Evolutionary conservation across 2,329 filamentous ascomycete species (phyloP), one percentile per base, ranked within the genome.

Genomic region (Zalaria obscura): DNA sequence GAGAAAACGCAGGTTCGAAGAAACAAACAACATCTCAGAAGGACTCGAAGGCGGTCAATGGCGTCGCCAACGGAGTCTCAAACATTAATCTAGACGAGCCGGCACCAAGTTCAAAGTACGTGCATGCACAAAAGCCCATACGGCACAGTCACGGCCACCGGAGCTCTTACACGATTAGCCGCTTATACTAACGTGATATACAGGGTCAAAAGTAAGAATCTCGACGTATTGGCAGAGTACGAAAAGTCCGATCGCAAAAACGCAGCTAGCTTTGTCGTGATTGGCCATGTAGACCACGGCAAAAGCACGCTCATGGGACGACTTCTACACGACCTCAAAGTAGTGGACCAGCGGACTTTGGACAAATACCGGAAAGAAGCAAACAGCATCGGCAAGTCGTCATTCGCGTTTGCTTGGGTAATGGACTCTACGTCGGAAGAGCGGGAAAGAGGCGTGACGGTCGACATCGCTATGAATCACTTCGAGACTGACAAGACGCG

Each of bases 291-390:
- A 42, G 91, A 98, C 60, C 89, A 93, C 40, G 91, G 91, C 40
- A 98, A 98, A 63, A 95, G 87, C 58, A 98, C 91, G 4, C 72
- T 98, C 32, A 96, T 98, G 89, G 91, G 89, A 0, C 78, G 91
- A n/a, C 63, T 98, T 27, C 67, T 98, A 4, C 78, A 89, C 35
- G 91, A 98, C 52, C 73, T 94, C 34, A 83, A 88, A 45, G 83
- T 88, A 26, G 78, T 98, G 5, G 84, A 94, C 50, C 78, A 93
- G 56, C 73, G 88, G 45, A 89, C 88, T 0, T 73, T 98, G 45
- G 86, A 94, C 43, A 89, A 83, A 57, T 88, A 93, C 52, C 76
- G 80, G 18, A 83, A 82, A 58, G 88, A 95, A 63, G 89, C 91
- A 1, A 82, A 93, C 52, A 85, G 79, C 45, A 83, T 93, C 33